A percentile compares a stretch with the other conserved stretches of the same genome.
Conservation (phyloP, 495 filamentous ascomycete species). For the Ramalina peruviana region DNA sequence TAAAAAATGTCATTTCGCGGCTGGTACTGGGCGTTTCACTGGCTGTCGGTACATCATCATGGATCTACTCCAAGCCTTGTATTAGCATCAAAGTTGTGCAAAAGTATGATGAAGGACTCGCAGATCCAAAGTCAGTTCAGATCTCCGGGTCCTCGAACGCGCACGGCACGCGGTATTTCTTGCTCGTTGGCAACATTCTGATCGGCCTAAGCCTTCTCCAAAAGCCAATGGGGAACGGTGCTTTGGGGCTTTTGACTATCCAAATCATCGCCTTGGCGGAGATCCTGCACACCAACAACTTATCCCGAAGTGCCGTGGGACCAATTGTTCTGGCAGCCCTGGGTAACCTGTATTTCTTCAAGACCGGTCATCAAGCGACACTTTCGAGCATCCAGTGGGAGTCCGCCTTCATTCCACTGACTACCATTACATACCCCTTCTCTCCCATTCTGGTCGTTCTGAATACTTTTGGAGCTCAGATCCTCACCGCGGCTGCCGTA, state of each 20-base stretch:
- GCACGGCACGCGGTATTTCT: conserved; percentile 79
- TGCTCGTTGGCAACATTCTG: conserved; percentile 65
- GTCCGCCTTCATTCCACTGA: conserved; percentile 81
- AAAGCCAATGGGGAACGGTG: conserved; percentile 86
- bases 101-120: conserved; percentile 10
- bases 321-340: conserved; percentile 74
- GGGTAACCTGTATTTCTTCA: conserved; percentile 90
- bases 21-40: conserved; percentile 56
- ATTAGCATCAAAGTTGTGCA: conserved; percentile 39
- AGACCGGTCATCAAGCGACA: conserved; percentile 89
- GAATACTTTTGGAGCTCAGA: conserved; percentile 83
- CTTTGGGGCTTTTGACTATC: conserved; percentile 63
- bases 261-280: conserved; percentile 81
- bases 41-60: conserved; percentile 54
- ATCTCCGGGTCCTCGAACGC: conserved; percentile 87
- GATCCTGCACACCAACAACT: conserved; percentile 64
- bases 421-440: conserved; percentile 77
- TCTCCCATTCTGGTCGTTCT: conserved; percentile 64
- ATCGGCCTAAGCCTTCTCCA: conserved; percentile 66
- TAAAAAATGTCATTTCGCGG: conserved; percentile 63
- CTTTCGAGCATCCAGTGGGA: conserved; percentile 92
- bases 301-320: conserved; percentile 61
- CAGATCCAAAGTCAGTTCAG: conserved; percentile 43
- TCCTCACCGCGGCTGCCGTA: conserved; percentile 62
- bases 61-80: conserved; percentile 61